A percentile compares a stretch with the other conserved stretches of the same genome.
phyloP scores from a whole-genome alignment of 2,329 filamentous ascomycete genomes.

The Aspergillus cejpii region DNA sequence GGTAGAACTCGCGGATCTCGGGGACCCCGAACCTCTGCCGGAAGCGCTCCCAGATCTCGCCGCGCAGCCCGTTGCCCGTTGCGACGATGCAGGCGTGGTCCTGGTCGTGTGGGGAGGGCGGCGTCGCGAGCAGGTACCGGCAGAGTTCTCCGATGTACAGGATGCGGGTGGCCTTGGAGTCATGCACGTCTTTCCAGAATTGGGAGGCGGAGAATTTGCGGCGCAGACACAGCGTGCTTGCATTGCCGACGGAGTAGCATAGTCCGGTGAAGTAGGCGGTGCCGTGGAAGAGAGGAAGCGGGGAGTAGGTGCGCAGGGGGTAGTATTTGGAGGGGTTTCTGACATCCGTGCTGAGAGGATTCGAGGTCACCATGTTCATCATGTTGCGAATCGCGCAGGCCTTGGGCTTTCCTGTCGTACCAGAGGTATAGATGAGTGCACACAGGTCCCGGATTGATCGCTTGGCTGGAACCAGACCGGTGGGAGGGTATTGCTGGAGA shows the following conservation, averaged over 20 bases:
- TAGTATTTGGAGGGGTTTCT: constrained; percentile 39
- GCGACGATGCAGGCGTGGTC: constrained; percentile 42
- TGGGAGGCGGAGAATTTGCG: constrained; percentile 43
- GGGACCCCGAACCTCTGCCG: constrained; percentile 39
- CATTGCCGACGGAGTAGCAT: constrained; percentile 37
- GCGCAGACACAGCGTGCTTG: constrained; percentile 40
- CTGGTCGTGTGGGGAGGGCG: constrained; percentile 42
- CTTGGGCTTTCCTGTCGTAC: constrained; percentile 46
- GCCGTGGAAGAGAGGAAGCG: constrained; percentile 46
- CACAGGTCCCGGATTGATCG: constrained; percentile 31
- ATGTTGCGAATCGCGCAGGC: constrained; percentile 40
- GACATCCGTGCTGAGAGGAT: constrained; percentile 31
- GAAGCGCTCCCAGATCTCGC: constrained; percentile 46
- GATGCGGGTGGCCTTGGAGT: constrained; percentile 39
- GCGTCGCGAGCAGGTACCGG: constrained; percentile 43
- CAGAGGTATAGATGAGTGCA: constrained; percentile 45
- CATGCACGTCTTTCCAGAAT: constrained; percentile 44
- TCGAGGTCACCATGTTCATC: constrained; percentile 35
- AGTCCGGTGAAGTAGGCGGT: constrained; percentile 44
- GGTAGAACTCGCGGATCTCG: constrained; percentile 46
- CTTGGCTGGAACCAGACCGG: constrained; percentile 27
- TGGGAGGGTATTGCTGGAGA: constrained; percentile 23
- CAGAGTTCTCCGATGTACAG: constrained; percentile 47
- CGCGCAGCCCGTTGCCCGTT: constrained; percentile 44
- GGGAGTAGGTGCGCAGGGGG: constrained; percentile 43